Conservation (phyloP, 805 yeast genomes). For the Cyberlindnera mississippiensis region DNA sequence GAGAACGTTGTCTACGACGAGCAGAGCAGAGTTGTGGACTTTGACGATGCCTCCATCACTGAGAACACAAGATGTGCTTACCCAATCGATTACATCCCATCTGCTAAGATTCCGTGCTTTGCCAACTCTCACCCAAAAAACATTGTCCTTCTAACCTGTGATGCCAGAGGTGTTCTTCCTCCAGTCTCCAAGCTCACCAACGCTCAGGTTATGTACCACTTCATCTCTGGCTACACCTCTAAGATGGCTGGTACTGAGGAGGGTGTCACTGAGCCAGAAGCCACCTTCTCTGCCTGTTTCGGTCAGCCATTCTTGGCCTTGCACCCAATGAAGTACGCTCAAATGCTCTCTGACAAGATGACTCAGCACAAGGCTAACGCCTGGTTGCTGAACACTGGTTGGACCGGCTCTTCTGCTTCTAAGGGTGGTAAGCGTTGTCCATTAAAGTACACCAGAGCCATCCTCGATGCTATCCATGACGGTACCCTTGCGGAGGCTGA, state of each 20-base stretch:
- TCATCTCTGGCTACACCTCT: slow-evolving; percentile 96
- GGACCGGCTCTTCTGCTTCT: slow-evolving; percentile 93
- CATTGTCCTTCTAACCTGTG: slow-evolving; percentile 90
- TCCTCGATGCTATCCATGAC: slow-evolving; percentile 88
- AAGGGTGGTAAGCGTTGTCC: slow-evolving; percentile 98
- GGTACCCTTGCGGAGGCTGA: slow-evolving; percentile 80
- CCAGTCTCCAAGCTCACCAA: slow-evolving; percentile 92
- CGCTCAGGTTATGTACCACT: slow-evolving; percentile 98
- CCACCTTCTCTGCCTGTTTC: slow-evolving; percentile 96
- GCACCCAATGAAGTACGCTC: slow-evolving; percentile 97
- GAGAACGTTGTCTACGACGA: slow-evolving; percentile 91
- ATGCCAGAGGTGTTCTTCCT: slow-evolving; percentile 96
- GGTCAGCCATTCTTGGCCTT: slow-evolving; percentile 98
- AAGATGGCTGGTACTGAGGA: slow-evolving; percentile 99
- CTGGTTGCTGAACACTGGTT: slow-evolving; percentile 96
- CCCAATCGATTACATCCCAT: slow-evolving; percentile 95
- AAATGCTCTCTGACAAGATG: slow-evolving; percentile 93
- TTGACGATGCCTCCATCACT: slow-evolving; percentile 74
- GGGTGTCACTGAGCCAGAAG: slow-evolving; percentile 97
- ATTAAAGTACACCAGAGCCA: slow-evolving; percentile 94
- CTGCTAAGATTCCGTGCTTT: slow-evolving; percentile 92
- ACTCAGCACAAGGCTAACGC: slow-evolving; percentile 84
- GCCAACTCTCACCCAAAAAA: slow-evolving; percentile 90
- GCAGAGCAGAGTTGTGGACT: slow-evolving; percentile 76
- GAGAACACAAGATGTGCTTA: slow-evolving; percentile 99